Percentiles rank a stretch among this genome's conserved stretches.
phyloP scores from a whole-genome alignment of 805 yeast species.

The Soucietia sequanensis region DNA sequence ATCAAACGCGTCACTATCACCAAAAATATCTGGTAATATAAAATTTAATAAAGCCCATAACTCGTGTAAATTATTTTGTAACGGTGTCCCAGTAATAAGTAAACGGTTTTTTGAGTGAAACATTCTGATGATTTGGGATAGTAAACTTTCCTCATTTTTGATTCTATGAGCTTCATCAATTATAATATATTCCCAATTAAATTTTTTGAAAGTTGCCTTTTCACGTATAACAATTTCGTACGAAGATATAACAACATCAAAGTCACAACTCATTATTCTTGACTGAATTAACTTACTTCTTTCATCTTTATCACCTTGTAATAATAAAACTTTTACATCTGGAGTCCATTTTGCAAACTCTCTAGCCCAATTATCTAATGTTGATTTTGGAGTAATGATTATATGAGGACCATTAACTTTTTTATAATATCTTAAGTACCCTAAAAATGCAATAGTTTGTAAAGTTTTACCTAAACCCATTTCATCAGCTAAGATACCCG shows the following conservation, averaged over 20 bases:
- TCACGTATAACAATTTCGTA: slow-evolving; percentile 78
- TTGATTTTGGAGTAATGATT: slow-evolving; percentile 76
- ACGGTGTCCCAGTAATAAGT: slow-evolving; percentile 78
- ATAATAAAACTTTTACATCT: slow-evolving; percentile 64
- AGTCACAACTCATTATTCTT: slow-evolving; percentile 55
- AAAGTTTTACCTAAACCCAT: slow-evolving; percentile 85
- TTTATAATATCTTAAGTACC: slow-evolving; percentile 64
- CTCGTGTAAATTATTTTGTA: slow-evolving; percentile 77
- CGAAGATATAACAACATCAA: slow-evolving; percentile 70
- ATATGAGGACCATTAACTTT: slow-evolving; percentile 69
- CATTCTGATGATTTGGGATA: slow-evolving; percentile 72
- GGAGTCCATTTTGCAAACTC: slow-evolving; percentile 82
- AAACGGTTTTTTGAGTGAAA: slow-evolving; percentile 69
- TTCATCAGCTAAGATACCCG: slow-evolving; percentile 82
- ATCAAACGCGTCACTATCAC: slow-evolving; percentile 71
- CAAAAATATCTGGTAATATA: slow-evolving; percentile 74
- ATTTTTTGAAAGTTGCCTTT: slow-evolving; percentile 62
- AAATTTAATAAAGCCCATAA: slow-evolving; percentile 80
- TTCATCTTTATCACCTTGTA: slow-evolving; percentile 74
- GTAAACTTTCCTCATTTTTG: slow-evolving; percentile 70
- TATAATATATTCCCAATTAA: slow-evolving; percentile 73
- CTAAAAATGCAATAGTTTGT: slow-evolving; percentile 75
- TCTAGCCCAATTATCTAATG: slow-evolving; percentile 77
- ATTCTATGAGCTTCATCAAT: slow-evolving; percentile 85
- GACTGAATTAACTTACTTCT: slow-evolving; percentile 54